Base-by-base conservation (phyloP, 352 stramenopile species). In the Phytophthora citrophthora region DNA sequence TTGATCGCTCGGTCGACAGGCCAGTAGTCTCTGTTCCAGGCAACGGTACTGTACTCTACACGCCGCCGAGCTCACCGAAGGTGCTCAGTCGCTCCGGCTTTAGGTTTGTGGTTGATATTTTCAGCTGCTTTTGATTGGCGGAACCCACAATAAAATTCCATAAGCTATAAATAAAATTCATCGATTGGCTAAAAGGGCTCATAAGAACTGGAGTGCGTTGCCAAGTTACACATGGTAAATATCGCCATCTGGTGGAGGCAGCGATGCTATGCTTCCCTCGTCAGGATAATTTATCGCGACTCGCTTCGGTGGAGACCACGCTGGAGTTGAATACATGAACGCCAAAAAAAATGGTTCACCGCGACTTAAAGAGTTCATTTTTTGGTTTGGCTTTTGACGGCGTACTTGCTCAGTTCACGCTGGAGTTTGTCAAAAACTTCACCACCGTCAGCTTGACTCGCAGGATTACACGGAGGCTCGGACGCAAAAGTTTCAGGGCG, bases 151-250 rank as follows among this genome's bases (percentile, higher is more conserved):
- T 26, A 64, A 45, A 54, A 24, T 13, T 16, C 5, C 6, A 8
- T 29, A 16, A 26, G 1, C n/a, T 27, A 44, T 27, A 38, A 46
- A 40, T 8, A 70, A 50, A 69, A 65, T 24, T 51, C 57, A 63
- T 3, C n/a, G 23, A 72, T 72, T 72, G 64, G 64, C 38, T 49
- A 12, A 15, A 41, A 39, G 20, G 7, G 0, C 54, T 66, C 56
- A 70, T 61, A 66, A 56, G 41, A 65, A 39, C 39, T 59, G 27
- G 27, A 26, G 31, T 65, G 61, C 39, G 39, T 48, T 47, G 57
- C 27, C 48, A 13, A 63, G 45, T 68, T 68, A 68, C 60, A 68
- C 52, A 57, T 68, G 59, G 41, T 36, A 57, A 50, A 2, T n/a
- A 38, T 16, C 53, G 15, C 38, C 54, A 64, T 46, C 61, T 60